Evolutionary conservation across 2,329 filamentous ascomycete genomes (phyloP).

Genomic region (Lachnellula cervina): DNA sequence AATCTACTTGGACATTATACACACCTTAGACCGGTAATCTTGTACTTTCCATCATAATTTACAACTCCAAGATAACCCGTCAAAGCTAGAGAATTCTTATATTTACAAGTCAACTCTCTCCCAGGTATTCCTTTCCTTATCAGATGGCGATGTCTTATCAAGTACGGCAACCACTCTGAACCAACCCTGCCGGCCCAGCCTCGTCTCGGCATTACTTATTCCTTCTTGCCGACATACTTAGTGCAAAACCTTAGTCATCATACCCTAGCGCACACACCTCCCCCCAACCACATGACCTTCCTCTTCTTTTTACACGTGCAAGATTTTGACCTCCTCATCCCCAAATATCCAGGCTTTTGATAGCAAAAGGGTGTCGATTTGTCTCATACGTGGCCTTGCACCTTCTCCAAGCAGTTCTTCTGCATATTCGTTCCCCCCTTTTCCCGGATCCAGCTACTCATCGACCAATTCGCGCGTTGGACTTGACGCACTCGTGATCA

Average conservation of each 20-base stretch:
- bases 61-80: too few relatives aligned
- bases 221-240: too few relatives aligned
- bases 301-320: conserved; percentile 6
- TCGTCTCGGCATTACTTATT: background rate
- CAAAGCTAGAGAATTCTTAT: too few relatives aligned
- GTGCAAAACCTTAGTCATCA: background rate
- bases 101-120: background rate
- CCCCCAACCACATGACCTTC: conserved; percentile 4
- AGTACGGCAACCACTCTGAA: background rate
- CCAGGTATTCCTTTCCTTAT: background rate
- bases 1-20: too few relatives aligned
- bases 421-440: background rate
- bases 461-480: conserved; percentile 10
- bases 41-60: too few relatives aligned
- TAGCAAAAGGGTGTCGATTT: conserved; percentile 15
- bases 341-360: conserved; percentile 4
- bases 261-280: background rate
- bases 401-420: conserved; percentile 2
- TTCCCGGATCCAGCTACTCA: background rate
- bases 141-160: background rate
- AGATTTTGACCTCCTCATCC: background rate
- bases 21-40: too few relatives aligned
- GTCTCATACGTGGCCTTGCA: conserved; percentile 7
- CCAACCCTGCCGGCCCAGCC: background rate
- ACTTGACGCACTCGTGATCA: conserved; percentile 21